phyloP scores from a whole-genome alignment of 2,329 filamentous ascomycete genomes.

The Diplocarpon mali region DNA sequence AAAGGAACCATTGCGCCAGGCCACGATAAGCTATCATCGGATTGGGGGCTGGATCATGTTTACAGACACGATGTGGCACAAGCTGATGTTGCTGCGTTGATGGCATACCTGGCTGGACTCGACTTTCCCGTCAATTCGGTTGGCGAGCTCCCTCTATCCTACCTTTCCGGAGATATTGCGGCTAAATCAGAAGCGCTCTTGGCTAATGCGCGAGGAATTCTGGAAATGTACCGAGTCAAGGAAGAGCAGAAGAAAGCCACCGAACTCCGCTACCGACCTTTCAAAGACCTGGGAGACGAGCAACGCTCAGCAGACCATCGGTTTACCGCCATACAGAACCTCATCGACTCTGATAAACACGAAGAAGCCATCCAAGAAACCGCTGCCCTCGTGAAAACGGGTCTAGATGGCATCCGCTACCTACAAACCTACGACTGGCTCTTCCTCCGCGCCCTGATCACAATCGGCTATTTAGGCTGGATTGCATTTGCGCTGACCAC shows the following conservation, averaged over 20 bases:
- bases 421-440: constrained; percentile 98
- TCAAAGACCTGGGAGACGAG: constrained; percentile 53
- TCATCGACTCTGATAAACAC: constrained; percentile 56
- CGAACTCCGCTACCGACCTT: constrained; percentile 70
- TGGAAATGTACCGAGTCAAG: constrained; percentile 96
- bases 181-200: constrained; percentile 78
- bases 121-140: constrained; percentile 96
- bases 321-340: constrained; percentile 51
- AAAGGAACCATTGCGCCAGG: constrained; percentile 53
- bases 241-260: constrained; percentile 70
- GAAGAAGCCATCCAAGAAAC: constrained; percentile 73
- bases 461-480: constrained; percentile 87
- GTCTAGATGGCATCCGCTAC: constrained; percentile 77
- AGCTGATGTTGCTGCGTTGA: constrained; percentile 87
- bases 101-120: constrained; percentile 82
- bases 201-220: constrained; percentile 72
- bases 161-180: constrained; percentile 57
- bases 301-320: constrained; percentile 55
- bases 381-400: constrained; percentile 63
- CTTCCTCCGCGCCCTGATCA: constrained; percentile 81
- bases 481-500: constrained; percentile 85
- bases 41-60: constrained; percentile 75
- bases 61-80: constrained; percentile 85
- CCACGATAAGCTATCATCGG: constrained; percentile 82
- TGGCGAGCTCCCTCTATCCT: constrained; percentile 79